Percentiles rank a stretch among this genome's conserved stretches.
Conservation (phyloP, 129 eudicot genomes). For the Flaveria bidentis region DNA sequence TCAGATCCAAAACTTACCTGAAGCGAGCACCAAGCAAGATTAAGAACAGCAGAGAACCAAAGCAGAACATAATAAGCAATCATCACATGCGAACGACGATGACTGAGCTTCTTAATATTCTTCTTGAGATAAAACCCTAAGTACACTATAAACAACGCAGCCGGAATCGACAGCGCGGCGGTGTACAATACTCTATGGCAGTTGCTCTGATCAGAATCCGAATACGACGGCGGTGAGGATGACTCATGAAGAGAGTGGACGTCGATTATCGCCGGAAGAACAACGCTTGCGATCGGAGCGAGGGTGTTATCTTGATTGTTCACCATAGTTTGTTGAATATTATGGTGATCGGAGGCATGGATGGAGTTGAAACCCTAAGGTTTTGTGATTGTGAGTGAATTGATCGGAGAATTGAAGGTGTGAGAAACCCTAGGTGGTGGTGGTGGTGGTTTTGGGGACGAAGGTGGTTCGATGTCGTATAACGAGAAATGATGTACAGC, state of each 20-base stretch:
- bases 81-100: slow-evolving; percentile 60
- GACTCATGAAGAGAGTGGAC: not conserved
- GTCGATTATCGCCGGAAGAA: slow-evolving; percentile 27
- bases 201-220: slow-evolving; percentile 12
- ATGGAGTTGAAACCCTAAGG: slow-evolving; percentile 14
- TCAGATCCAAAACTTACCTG: slow-evolving; percentile 45
- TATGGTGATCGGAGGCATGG: slow-evolving; percentile 23
- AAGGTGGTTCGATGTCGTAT: slow-evolving; percentile 14
- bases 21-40: slow-evolving; percentile 68
- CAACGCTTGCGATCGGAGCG: slow-evolving; percentile 25
- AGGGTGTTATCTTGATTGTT: slow-evolving; percentile 7
- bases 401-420: not conserved
- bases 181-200: slow-evolving; percentile 72
- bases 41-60: slow-evolving; percentile 59
- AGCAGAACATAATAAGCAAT: slow-evolving; percentile 65
- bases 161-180: slow-evolving; percentile 55
- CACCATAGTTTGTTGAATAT: slow-evolving; percentile 22
- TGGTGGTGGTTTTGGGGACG: slow-evolving; percentile 1
- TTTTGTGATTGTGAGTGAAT: slow-evolving; percentile 20
- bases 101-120: slow-evolving; percentile 57
- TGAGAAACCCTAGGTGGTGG: slow-evolving; percentile 30
- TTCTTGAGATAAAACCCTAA: slow-evolving; percentile 55
- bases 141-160: slow-evolving; percentile 55
- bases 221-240: slow-evolving; percentile 17
- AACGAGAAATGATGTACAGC: not conserved